phyloP scores from a whole-genome alignment of 495 filamentous ascomycete species.

The Hyaloscypha finlandica region DNA sequence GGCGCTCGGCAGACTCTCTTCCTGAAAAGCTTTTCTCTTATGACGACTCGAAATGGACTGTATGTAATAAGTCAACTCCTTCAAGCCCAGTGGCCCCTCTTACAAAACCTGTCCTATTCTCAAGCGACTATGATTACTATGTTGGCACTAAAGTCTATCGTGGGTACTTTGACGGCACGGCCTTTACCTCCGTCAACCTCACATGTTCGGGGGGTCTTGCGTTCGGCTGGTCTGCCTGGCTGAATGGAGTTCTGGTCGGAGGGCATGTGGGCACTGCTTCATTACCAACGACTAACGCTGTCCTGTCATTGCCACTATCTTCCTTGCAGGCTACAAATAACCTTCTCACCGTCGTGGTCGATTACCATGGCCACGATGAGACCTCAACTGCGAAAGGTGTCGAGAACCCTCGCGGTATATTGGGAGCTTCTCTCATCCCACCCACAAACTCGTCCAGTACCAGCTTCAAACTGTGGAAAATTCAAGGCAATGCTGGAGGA shows the following conservation, averaged over 20 bases:
- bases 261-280: slow-evolving; percentile 50
- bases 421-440: slow-evolving; percentile 52
- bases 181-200: slow-evolving; percentile 51
- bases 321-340: slow-evolving; percentile 47
- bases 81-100: slow-evolving; percentile 59
- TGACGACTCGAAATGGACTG: slow-evolving; percentile 40
- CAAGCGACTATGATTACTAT: slow-evolving; percentile 71
- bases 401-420: slow-evolving; percentile 63
- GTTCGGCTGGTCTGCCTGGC: slow-evolving; percentile 59
- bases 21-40: slow-evolving; percentile 62
- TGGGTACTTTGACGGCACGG: slow-evolving; percentile 60
- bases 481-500: slow-evolving; percentile 71
- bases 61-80: slow-evolving; percentile 54
- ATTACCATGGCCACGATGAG: slow-evolving; percentile 70
- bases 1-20: slow-evolving; percentile 66
- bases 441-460: slow-evolving; percentile 37
- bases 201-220: slow-evolving; percentile 62
- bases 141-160: slow-evolving; percentile 66
- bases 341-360: slow-evolving; percentile 65
- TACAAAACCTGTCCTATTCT: slow-evolving; percentile 59
- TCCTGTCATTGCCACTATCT: slow-evolving; percentile 40
- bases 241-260: slow-evolving; percentile 56
- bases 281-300: slow-evolving; percentile 23
- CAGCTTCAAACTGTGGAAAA: slow-evolving; percentile 62
- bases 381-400: slow-evolving; percentile 52